Percentiles rank a stretch among this genome's conserved stretches.
Conservation (phyloP, 2,329 filamentous ascomycete species). For the Colletotrichum liriopes region DNA sequence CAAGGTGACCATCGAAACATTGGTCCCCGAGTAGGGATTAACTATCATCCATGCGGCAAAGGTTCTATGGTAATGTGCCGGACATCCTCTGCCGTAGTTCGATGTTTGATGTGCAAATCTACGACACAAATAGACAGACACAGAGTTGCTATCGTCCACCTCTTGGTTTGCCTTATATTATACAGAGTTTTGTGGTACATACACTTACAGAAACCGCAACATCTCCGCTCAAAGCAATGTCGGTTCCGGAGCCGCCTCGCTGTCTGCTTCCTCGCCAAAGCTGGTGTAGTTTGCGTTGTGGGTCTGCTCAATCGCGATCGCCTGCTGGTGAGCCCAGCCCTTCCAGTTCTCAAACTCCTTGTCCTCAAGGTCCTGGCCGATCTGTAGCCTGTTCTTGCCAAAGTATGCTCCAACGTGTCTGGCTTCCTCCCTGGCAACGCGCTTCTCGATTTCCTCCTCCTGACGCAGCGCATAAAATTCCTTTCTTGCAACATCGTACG, state of each 20-base stretch:
- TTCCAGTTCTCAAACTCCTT: slow-evolving; percentile 88
- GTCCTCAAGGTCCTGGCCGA: slow-evolving; percentile 89
- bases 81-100: not conserved
- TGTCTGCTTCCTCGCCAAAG: slow-evolving; percentile 57
- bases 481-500: slow-evolving; percentile 89
- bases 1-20: not conserved
- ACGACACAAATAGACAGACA: not conserved
- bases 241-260: slow-evolving; percentile 47
- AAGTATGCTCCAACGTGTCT: slow-evolving; percentile 90
- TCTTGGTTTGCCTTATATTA: slow-evolving; percentile 39
- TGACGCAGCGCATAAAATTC: slow-evolving; percentile 93
- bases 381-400: slow-evolving; percentile 80
- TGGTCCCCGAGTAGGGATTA: no score
- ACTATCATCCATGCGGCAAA: no score
- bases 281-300: slow-evolving; percentile 60
- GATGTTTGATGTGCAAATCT: not conserved
- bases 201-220: slow-evolving; percentile 20
- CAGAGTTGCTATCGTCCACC: not conserved
- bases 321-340: slow-evolving; percentile 75
- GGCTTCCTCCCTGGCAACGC: slow-evolving; percentile 91
- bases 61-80: not conserved
- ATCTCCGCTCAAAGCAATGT: not conserved
- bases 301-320: slow-evolving; percentile 57
- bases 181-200: slow-evolving; percentile 42
- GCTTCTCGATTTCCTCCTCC: slow-evolving; percentile 84